Conservation (phyloP, 306 rosid genomes). For the Rosa persica region DNA sequence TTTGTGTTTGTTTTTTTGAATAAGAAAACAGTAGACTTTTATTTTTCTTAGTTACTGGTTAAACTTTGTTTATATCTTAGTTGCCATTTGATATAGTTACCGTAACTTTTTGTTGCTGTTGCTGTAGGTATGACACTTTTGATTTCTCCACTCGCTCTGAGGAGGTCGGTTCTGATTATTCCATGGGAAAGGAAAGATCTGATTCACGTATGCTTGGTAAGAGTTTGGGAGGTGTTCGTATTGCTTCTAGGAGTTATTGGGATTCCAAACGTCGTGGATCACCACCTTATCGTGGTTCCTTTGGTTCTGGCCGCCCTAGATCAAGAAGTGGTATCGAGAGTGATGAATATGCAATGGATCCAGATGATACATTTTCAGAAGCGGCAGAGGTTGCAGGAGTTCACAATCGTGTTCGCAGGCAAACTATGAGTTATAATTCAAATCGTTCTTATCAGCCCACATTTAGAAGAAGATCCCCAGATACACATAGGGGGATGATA, state of each 20-base stretch:
- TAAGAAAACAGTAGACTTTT: neutral
- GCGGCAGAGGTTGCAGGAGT: slow-evolving; percentile 15
- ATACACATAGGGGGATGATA: slow-evolving; percentile 27
- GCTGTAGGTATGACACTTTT: slow-evolving; percentile 25
- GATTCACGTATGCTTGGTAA: slow-evolving; percentile 22
- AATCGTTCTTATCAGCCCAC: slow-evolving; percentile 25
- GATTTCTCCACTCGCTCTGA: slow-evolving; percentile 23
- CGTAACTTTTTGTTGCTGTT: neutral
- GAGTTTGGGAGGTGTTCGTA: slow-evolving; percentile 1
- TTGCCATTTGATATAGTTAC: neutral
- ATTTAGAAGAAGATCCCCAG: slow-evolving; percentile 36
- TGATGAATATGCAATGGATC: slow-evolving; percentile 23
- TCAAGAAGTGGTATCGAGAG: slow-evolving; percentile 29
- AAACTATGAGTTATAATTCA: slow-evolving; percentile 15
- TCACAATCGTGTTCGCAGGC: slow-evolving; percentile 30
- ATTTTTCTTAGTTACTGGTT: neutral
- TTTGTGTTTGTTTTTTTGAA: neutral
- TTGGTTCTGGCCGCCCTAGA: slow-evolving; percentile 25
- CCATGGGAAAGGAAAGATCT: slow-evolving; percentile 28
- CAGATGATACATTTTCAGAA: slow-evolving; percentile 18
- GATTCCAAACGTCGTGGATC: slow-evolving; percentile 26
- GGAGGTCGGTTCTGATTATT: slow-evolving; percentile 21
- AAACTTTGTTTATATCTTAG: neutral
- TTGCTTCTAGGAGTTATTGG: slow-evolving; percentile 22
- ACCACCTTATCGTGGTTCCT: slow-evolving; percentile 23